Conservation (phyloP, 805 yeast genomes). For the Tetrapisispora namnaoensis region DNA sequence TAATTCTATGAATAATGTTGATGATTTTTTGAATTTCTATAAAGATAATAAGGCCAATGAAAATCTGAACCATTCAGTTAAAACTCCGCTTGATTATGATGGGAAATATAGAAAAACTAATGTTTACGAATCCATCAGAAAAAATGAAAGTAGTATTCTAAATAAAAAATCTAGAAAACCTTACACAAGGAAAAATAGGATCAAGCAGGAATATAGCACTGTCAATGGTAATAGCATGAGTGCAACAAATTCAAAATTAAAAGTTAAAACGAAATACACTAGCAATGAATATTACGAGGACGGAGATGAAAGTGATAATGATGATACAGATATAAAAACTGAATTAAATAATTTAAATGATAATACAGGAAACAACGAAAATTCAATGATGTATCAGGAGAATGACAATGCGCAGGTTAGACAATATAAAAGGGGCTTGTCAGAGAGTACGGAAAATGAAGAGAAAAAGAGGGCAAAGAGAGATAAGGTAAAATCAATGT, state of each 20-base stretch:
- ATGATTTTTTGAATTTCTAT: conserved; percentile 37
- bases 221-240: background rate
- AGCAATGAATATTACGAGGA: background rate
- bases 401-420: background rate
- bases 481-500: background rate
- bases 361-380: background rate
- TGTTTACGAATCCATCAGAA: conserved; percentile 3
- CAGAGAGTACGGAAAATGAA: conserved; percentile 4
- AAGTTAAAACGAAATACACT: background rate
- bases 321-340: conserved; percentile 7
- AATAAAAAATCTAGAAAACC: conserved; percentile 4
- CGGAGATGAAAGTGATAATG: conserved; percentile 3
- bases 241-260: background rate
- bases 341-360: background rate
- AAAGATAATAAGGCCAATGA: conserved; percentile 16
- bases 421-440: background rate
- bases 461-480: background rate
- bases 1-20: conserved; percentile 53
- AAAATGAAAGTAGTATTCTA: conserved; percentile 2
- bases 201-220: background rate
- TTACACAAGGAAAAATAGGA: conserved; percentile 1
- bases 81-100: conserved; percentile 55
- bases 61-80: conserved; percentile 6
- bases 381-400: background rate
- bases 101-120: conserved; percentile 34